Evolutionary conservation across 2,329 filamentous ascomycete genomes (phyloP).

Genomic region (Chaetothyriales sp.): DNA sequence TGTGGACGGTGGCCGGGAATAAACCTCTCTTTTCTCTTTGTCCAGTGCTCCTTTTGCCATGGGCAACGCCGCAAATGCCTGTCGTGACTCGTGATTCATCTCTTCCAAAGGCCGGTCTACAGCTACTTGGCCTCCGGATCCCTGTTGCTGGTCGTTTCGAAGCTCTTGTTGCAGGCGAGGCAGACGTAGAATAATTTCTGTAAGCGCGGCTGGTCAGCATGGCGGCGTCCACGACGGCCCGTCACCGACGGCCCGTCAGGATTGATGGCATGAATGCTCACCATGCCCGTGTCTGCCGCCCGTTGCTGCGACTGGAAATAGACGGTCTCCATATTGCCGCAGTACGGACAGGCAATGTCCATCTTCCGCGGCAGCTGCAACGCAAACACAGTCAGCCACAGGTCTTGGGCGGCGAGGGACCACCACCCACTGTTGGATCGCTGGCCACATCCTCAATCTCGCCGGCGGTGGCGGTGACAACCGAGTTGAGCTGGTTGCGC

Average conservation of each 20-base stretch:
- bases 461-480: slow-evolving; percentile 86
- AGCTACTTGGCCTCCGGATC: not conserved
- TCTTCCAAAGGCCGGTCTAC: not conserved
- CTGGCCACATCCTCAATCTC: slow-evolving; percentile 94
- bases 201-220: slow-evolving; percentile 4
- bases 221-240: slow-evolving; percentile 5
- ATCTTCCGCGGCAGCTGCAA: slow-evolving; percentile 70
- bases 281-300: slow-evolving; percentile 95
- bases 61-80: not conserved
- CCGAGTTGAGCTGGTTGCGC: slow-evolving; percentile 83
- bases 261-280: too few species aligned
- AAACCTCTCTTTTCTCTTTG: not conserved
- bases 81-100: not conserved
- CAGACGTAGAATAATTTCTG: slow-evolving; percentile 92
- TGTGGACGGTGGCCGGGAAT: not conserved
- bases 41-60: not conserved
- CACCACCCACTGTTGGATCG: slow-evolving; percentile 88
- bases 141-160: not conserved
- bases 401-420: slow-evolving; percentile 22
- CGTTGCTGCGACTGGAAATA: slow-evolving; percentile 99
- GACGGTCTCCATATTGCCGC: slow-evolving; percentile 77
- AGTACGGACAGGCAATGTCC: slow-evolving; percentile 72
- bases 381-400: slow-evolving; percentile 16
- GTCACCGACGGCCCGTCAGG: slow-evolving; percentile 9
- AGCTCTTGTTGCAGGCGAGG: slow-evolving; percentile 58